Evolutionary conservation across 495 filamentous ascomycete species (phyloP), one percentile per base, ranked within the genome.

Genomic region (Bathelium albidoporum): DNA sequence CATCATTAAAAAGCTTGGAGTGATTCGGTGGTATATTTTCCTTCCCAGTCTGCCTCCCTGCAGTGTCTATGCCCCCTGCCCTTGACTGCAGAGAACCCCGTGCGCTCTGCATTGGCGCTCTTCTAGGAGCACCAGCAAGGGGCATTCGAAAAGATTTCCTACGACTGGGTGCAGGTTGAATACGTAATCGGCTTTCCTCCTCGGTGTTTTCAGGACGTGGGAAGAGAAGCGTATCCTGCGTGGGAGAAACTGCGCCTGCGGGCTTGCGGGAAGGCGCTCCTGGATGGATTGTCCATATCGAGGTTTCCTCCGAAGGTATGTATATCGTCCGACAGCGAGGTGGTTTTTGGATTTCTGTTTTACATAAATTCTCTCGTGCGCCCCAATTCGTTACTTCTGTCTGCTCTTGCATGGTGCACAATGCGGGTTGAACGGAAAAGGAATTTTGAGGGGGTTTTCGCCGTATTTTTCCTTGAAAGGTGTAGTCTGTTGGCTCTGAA

Each of bases 271-370:
- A 63, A 32, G 70, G 61, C 22, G 73, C 73, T 20, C 75, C 75
- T 2, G 76, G 74, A 61, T 76, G 74, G 20, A 77, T 76, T 14
- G 74, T 78, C 34, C 75, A 60, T 20, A 76, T 70, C 18, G 75
- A 75, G 18, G 76, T 78, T 41, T 76, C 75, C 22, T 77, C 75
- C 0, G 75, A 72, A 16, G 76, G 76, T 22, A 77, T 69, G 58
- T 75, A 77, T 24, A 78, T 77, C 2, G 76, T 78, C 49, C 73
- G 67, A 52, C 76, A 65, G 3, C 76, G 68, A 14, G 75, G 73
- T 24, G 75, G 66, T 61, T 75, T 76, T 66, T 64, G 65, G 12
- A 72, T 62, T 2, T 59, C 65, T n/a, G 62, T 58, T 60, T 4
- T 60, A n/a, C 16, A 7, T 29, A 9, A 20, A 16, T 20, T 20